A percentile compares a stretch with the other conserved stretches of the same genome.
Evolutionary conservation across 345 rosid genomes (phyloP).

Genomic region (Acer campestre): DNA sequence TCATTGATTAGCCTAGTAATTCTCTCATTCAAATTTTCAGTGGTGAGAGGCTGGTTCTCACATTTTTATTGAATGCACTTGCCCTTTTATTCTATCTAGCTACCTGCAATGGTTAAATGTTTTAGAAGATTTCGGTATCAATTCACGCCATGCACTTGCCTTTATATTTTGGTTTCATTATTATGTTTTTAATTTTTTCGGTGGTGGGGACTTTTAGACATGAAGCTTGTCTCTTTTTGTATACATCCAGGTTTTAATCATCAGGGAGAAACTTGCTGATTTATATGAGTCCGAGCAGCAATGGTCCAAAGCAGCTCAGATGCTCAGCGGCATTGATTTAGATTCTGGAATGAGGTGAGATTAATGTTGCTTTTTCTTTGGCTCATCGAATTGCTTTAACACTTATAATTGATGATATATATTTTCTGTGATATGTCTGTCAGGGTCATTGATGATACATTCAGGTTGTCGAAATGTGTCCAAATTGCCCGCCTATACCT

Average conservation of each 20-base stretch:
- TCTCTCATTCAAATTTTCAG: background rate
- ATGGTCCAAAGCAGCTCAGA: conserved; percentile 98
- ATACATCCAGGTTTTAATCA: conserved; percentile 63
- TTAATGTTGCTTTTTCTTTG: conserved; percentile 15
- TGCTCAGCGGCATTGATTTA: conserved; percentile 96
- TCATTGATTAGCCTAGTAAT: background rate
- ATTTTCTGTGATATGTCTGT: conserved; percentile 21
- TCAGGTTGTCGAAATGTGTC: conserved; percentile 89
- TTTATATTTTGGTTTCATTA: too few species aligned
- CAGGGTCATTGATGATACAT: conserved; percentile 88
- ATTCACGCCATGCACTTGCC: background rate
- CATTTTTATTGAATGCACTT: too few species aligned
- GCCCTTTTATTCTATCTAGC: too few species aligned
- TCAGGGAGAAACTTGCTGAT: conserved; percentile 95
- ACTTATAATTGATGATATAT: conserved; percentile 1
- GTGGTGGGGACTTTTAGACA: background rate
- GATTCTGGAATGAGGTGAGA: conserved; percentile 92
- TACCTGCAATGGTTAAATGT: background rate
- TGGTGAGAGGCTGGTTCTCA: too few species aligned
- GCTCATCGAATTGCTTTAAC: background rate
- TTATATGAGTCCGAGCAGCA: conserved; percentile 88
- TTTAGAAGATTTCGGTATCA: background rate
- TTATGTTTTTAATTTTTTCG: too few species aligned
- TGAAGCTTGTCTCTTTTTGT: background rate
- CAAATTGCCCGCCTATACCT: conserved; percentile 96